These are phyloP conservation scores for Sergeia podlipaevii DNA, from an alignment of 208 protist genomes.

Conservation along the genomic window DNA sequence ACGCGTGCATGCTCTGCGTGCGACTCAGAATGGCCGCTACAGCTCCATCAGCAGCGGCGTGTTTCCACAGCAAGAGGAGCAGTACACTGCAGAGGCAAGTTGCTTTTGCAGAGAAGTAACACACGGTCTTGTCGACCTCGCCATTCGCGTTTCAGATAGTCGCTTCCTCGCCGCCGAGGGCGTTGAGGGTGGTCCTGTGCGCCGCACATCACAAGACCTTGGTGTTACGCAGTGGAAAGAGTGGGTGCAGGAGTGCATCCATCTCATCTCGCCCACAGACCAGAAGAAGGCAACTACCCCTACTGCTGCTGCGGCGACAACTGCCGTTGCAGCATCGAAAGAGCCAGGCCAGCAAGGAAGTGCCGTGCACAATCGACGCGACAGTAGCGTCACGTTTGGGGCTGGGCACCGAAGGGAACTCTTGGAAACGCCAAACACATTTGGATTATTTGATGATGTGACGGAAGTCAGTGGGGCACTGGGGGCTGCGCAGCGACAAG, in stretches of 20 bases:
- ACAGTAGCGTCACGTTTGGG: neutral
- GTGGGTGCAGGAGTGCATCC: slow-evolving; percentile 61
- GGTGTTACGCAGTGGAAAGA: slow-evolving; percentile 57
- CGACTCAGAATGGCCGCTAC: no score
- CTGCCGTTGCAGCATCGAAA: neutral
- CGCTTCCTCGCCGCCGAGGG: slow-evolving; percentile 35
- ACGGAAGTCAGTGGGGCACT: no score
- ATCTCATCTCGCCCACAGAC: no score
- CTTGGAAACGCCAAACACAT: no score
- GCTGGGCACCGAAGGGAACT: no score
- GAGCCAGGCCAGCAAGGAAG: slow-evolving; percentile 8
- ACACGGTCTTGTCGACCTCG: slow-evolving; percentile 49
- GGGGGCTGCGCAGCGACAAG: no score
- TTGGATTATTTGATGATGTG: no score
- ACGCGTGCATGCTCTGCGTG: no score
- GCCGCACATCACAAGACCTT: slow-evolving; percentile 52
- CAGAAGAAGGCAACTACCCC: neutral
- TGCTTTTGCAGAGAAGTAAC: slow-evolving; percentile 42
- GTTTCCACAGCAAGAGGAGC: no score
- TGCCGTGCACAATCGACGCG: neutral
- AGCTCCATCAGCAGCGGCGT: no score
- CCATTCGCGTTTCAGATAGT: slow-evolving; percentile 70
- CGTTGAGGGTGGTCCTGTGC: slow-evolving; percentile 36
- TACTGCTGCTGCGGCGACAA: neutral
- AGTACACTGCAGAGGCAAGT: slow-evolving; percentile 7